Base-by-base conservation (phyloP, 345 rosid species). In the Populus nigra region DNA sequence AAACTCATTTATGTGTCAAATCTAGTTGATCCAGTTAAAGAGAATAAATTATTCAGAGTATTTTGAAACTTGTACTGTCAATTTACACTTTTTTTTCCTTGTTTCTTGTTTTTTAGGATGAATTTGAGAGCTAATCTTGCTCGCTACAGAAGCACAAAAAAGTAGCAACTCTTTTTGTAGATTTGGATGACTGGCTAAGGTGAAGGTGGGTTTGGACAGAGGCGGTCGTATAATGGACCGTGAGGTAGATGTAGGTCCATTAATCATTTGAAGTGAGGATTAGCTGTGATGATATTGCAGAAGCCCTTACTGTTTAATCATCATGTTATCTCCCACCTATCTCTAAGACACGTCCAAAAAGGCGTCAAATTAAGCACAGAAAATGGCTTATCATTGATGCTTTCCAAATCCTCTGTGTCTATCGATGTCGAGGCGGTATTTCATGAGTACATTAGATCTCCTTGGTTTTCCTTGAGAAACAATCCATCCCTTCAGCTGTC, bases 181-280 rank as follows among this genome's bases (percentile, higher is more conserved):
- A 25, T 59, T 59, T n/a, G 63, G 63, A 10, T 10, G 63, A 13
- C 47, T 2, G 63, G n/a, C 25, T 22, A n/a, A 57, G 49, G n/a
- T n/a, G 22, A 22, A 22, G 69, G 45, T 31, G 11, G 13, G 39
- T 6, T 23, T 25, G 23, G 65, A 59, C 39, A 3, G 13, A 65
- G 63, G 18, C 17, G 33, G 41, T 9, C 63, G 27, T 13, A 10
- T 1, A 1, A 76, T 59, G 31, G 27, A 57, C 62, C 63, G 25
- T 53, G 63, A 12, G 39, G 79, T 70, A 65, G 83, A 13, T 27
- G 81, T 79, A 69, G 83, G 78, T 62, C 77, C 81, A 47, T 76
- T 66, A 84, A 84, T 81, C 82, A 81, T 79, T 81, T 73, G 78
- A 81, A 78, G 35, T 78, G 61, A 76, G 59, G 61, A 67, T 84